Base-by-base conservation (phyloP, 2,329 filamentous ascomycete genomes). In the Trichoderma hamatum region DNA sequence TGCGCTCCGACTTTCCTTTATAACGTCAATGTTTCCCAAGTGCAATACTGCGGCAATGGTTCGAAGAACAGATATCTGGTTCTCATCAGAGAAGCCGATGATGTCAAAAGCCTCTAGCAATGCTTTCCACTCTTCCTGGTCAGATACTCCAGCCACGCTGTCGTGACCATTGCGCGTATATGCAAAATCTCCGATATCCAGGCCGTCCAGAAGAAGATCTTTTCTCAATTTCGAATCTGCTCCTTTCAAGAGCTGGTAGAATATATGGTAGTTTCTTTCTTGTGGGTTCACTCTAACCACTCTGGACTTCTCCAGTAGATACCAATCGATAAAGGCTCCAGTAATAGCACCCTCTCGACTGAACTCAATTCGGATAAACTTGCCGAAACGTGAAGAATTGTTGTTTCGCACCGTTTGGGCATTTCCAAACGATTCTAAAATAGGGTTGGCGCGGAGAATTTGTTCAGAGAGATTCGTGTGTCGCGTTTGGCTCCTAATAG, bases 281-380 rank as follows among this genome's bases (percentile, higher is more conserved):
- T 93, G 92, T 0, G 88, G 78, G 76, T 96, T 97, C 71, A 97
- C 88, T 52, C 90, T 90, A 24, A 99, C 95, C 9, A 99, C 96
- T 74, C 96, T 89, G n/a, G 96, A 99, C 80, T 99, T 99, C 77
- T 99, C 96, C 16, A 99, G 84, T 0, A 99, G 85, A 80, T 98
- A 99, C 96, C 96, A 99, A 78, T 99, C 94, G 73, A 99, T 98
- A 81, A 94, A 97, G 26, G 96, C 96, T 43, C 96, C 96, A 4
- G 92, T 92, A 73, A 99, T 99, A 67, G 96, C 92, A 32, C 96
- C 96, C 43, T 88, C 88, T 28, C 92, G 87, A 39, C 89, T 93
- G 80, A 99, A 97, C 77, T 97, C 94, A 76, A 99, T 99, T 61
- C 96, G 88, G 77, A 99, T 99, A 76, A 99, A 99, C 79, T 99